Evolutionary conservation across 2,329 filamentous ascomycete species (phyloP).

Genomic region (Ophiostoma himal-ulmi): DNA sequence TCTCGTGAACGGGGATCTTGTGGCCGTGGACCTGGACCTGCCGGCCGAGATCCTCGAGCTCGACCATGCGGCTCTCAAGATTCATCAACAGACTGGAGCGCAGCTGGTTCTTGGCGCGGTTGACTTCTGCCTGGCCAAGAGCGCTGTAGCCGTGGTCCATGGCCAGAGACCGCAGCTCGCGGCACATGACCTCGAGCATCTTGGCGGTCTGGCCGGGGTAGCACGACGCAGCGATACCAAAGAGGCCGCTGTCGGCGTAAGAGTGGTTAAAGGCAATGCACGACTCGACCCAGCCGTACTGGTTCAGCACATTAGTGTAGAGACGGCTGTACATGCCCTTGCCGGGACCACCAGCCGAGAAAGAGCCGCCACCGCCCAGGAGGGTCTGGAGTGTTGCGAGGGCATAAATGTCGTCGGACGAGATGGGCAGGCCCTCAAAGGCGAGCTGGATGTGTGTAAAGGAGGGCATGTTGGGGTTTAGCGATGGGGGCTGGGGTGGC

Average conservation of each 20-base stretch:
- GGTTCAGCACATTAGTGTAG: conserved; percentile 96
- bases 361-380: conserved; percentile 90
- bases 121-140: conserved; percentile 71
- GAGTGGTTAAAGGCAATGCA: conserved; percentile 96
- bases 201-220: conserved; percentile 67
- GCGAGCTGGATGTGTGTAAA: conserved; percentile 93
- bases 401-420: conserved; percentile 88
- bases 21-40: conserved; percentile 95
- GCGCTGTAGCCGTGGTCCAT: conserved; percentile 67
- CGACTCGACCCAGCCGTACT: conserved; percentile 94
- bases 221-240: conserved; percentile 87
- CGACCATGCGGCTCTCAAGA: conserved; percentile 92
- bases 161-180: conserved; percentile 74
- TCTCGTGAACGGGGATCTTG: conserved; percentile 86
- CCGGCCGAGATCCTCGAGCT: conserved; percentile 88
- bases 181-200: conserved; percentile 95
- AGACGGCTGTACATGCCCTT: conserved; percentile 99
- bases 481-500: conserved; percentile 69
- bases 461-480: conserved; percentile 69
- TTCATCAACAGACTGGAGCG: conserved; percentile 91
- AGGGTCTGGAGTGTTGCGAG: conserved; percentile 92
- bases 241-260: conserved; percentile 92
- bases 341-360: conserved; percentile 90
- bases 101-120: conserved; percentile 94
- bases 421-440: conserved; percentile 90